Percentiles rank a stretch among this genome's conserved stretches.
Conservation (phyloP, 768 basidiomycete genomes). For the Macrolepiota albuminosa region DNA sequence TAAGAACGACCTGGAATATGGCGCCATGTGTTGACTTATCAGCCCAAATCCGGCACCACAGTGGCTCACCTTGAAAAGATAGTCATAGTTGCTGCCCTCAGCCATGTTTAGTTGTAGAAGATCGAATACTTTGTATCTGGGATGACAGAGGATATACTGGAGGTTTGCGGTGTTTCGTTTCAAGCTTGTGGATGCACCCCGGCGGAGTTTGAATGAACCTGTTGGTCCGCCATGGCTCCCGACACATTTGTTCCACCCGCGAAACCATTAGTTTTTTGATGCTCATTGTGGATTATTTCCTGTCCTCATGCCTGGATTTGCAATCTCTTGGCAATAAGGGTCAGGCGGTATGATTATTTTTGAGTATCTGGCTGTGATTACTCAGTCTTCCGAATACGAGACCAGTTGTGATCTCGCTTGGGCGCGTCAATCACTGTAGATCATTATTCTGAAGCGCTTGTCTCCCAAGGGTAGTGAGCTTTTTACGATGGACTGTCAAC, state of each 20-base stretch:
- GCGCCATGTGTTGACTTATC: conserved; percentile 6
- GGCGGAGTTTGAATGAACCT: conserved; percentile 23
- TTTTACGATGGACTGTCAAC: conserved; percentile 1
- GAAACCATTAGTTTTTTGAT: not conserved
- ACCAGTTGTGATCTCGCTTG: not conserved
- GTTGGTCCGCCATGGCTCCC: not conserved
- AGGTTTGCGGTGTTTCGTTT: conserved; percentile 12
- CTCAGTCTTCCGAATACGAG: conserved; percentile 1
- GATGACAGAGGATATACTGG: conserved; percentile 16
- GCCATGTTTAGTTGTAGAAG: conserved; percentile 49
- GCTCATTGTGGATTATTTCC: not conserved
- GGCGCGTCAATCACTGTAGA: conserved; percentile 3
- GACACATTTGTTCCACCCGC: conserved; percentile 4
- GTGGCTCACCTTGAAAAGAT: conserved; percentile 87
- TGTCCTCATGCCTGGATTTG: not conserved
- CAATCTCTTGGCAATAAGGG: not conserved
- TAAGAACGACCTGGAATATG: conserved; percentile 80
- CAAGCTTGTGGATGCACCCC: conserved; percentile 7
- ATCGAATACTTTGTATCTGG: conserved; percentile 16
- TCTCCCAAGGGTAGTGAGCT: not conserved
- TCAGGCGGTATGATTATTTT: not conserved
- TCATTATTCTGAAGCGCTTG: not conserved
- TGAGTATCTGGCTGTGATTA: not conserved
- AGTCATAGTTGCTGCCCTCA: conserved; percentile 96
- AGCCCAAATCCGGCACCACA: not conserved